Base-by-base conservation (phyloP, 257 asterid species). In the Parsonsia alboflavescens region DNA sequence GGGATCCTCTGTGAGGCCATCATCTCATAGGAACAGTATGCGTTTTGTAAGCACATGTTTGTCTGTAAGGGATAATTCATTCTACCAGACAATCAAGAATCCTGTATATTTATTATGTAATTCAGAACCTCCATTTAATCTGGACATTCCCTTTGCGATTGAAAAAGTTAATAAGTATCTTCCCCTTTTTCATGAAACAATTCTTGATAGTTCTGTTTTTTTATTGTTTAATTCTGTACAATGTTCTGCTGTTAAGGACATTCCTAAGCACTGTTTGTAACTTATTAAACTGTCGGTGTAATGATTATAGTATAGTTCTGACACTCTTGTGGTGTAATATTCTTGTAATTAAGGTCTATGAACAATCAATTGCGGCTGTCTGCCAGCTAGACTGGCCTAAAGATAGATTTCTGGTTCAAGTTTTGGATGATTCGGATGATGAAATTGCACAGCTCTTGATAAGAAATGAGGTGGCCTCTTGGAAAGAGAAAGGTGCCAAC, bases 311-410 rank as follows among this genome's bases (percentile, higher is more conserved):
- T 36, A 2, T 17, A 7, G 6, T 62, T 22, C 52, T 70, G 16
- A 42, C 65, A 69, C 12, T 49, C 58, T 62, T 72, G 33, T 78
- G 69, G 28, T 70, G 4, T 48, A 12, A 70, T 28, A 42, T 56
- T 33, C 39, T 61, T 68, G 36, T 19, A 68, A 66, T 72, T 50
- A 68, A 93, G 98, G 98, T 93, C 8, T 89, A 84, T 46, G 97
- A 91, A 77, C 92, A 84, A 68, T 93, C 98, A 10, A 93, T 93
- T 24, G 95, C 86, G 26, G 95, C 98, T 41, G 98, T 78, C 48
- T 93, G 98, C 63, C 91, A 93, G 81, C 82, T 91, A 54, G 97
- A 93, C 82, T 93, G 98, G 98, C 98, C 98, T 0, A 91, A 88
- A 78, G 98, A 93, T 64, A 81, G 98, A 28, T 82, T 91, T 70